These are phyloP conservation scores for Coemansia sp. DNA, from an alignment of 192 early-diverging fungal species.

Conservation along the genomic window DNA sequence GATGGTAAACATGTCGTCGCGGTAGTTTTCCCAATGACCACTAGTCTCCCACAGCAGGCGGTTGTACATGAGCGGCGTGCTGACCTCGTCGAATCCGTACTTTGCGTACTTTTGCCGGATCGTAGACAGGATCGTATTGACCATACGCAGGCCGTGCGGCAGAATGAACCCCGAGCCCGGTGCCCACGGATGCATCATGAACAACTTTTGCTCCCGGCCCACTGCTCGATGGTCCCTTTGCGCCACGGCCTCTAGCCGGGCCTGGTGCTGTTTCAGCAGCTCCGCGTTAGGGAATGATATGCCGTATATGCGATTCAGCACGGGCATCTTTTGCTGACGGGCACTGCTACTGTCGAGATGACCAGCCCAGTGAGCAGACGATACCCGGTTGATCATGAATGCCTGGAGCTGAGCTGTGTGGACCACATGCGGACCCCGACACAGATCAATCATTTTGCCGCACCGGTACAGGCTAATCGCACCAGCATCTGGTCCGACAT, in stretches of 20 bases:
- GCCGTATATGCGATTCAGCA: constrained; percentile 65
- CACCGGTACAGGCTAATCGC: constrained; percentile 62
- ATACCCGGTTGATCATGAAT: constrained; percentile 52
- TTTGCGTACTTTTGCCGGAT: constrained; percentile 68
- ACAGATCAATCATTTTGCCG: constrained; percentile 69
- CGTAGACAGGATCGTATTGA: constrained; percentile 66
- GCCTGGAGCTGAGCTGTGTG: constrained; percentile 57
- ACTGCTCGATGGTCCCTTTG: constrained; percentile 64
- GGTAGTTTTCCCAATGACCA: constrained; percentile 96
- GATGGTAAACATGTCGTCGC: constrained; percentile 84
- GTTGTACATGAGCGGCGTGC: constrained; percentile 88
- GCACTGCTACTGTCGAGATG: constrained; percentile 1
- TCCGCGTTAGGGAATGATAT: constrained; percentile 58
- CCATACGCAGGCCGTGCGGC: constrained; percentile 75
- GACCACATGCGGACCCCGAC: constrained; percentile 71
- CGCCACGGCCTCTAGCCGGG: constrained; percentile 44
- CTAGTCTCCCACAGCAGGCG: constrained; percentile 87
- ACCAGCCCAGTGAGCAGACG: constrained; percentile 58
- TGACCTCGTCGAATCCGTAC: constrained; percentile 83
- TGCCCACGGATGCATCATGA: constrained; percentile 63
- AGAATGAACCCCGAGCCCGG: constrained; percentile 72
- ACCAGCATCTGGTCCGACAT: neutral
- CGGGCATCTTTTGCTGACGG: constrained; percentile 41
- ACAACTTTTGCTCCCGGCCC: constrained; percentile 63
- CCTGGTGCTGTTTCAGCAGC: constrained; percentile 52